Base-by-base conservation (phyloP, 176 grass and related monocot genomes). In the Oryza longistaminata region DNA sequence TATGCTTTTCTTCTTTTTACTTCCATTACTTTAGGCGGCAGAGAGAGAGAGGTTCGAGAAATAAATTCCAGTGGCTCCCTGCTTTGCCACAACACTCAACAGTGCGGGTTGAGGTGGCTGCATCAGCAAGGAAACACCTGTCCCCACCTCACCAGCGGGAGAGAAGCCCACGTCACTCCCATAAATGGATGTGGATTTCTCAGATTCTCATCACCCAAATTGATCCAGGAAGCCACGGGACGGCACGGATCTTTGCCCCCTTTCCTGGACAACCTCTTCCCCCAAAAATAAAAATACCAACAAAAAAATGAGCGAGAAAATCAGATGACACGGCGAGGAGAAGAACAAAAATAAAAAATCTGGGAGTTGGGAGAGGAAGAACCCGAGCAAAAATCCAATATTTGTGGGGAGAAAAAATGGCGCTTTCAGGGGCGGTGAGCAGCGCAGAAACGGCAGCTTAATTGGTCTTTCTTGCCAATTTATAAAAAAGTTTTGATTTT, bases 341-440 rank as follows among this genome's bases (percentile, higher is more conserved):
- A 11, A 25, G 34, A 60, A 49, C 3, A 16, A 39, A 39, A 40
- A 43, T 43, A 43, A 70, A 16, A n/a, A 40, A 37, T 64, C 6
- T 25, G 55, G 37, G 22, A 74, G 26, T 43, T 24, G 27, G 15
- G 13, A 13, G 50, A 21, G n/a, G 69, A 61, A 79, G 49, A 27
- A 26, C 4, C 9, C 16, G 10, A 35, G 34, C 29, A 16, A 73
- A 68, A 21, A 69, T 61, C 60, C 45, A 50, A 42, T 43, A 37
- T 12, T 27, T 40, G 39, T 48, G 55, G 50, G 39, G 33, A 2
- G 22, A 3, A 3, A 55, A 27, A 11, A 75, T 12, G 72, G 60
- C 79, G 88, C 67, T 78, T 73, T 62, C 88, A 25, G 71, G 26
- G 5, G 76, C 21, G 83, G 83, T 60, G 75, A 44, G 83, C 65